phyloP scores from a whole-genome alignment of 2,329 filamentous ascomycete genomes.

The Colletotrichum gigasporum region DNA sequence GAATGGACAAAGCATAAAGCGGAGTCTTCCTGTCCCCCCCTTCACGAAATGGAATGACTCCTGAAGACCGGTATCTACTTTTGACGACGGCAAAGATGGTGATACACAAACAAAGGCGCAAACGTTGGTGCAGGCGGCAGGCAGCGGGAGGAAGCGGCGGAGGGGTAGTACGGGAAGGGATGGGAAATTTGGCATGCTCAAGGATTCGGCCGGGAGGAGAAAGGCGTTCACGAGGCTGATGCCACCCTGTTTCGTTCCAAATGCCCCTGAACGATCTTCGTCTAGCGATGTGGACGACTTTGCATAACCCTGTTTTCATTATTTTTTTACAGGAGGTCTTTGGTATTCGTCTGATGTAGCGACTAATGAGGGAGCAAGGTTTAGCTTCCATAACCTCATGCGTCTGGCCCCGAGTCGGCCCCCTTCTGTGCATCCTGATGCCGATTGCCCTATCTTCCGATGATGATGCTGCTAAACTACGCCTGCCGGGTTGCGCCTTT shows the following conservation, averaged over 20 bases:
- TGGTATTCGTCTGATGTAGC: slow-evolving; percentile 30
- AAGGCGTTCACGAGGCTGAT: slow-evolving; percentile 21
- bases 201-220: slow-evolving; percentile 9
- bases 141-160: not conserved
- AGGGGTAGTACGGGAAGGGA: not conserved
- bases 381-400: slow-evolving; percentile 5
- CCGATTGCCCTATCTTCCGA: no score
- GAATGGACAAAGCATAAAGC: slow-evolving; percentile 4
- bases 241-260: slow-evolving; percentile 4
- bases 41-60: slow-evolving; percentile 22
- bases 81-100: slow-evolving; percentile 10
- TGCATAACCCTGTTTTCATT: slow-evolving; percentile 26
- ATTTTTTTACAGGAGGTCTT: slow-evolving; percentile 24
- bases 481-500: not conserved
- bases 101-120: slow-evolving; percentile 13
- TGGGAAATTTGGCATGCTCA: slow-evolving; percentile 13
- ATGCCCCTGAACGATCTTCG: not conserved
- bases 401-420: no score
- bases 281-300: slow-evolving; percentile 5
- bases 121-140: not conserved
- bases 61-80: slow-evolving; percentile 15
- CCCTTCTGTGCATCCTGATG: no score
- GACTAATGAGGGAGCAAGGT: slow-evolving; percentile 26
- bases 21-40: not conserved
- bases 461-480: not conserved